These are phyloP conservation scores for Mycena sanguinolenta DNA, from an alignment of 768 basidiomycete species.

Conservation along the genomic window DNA sequence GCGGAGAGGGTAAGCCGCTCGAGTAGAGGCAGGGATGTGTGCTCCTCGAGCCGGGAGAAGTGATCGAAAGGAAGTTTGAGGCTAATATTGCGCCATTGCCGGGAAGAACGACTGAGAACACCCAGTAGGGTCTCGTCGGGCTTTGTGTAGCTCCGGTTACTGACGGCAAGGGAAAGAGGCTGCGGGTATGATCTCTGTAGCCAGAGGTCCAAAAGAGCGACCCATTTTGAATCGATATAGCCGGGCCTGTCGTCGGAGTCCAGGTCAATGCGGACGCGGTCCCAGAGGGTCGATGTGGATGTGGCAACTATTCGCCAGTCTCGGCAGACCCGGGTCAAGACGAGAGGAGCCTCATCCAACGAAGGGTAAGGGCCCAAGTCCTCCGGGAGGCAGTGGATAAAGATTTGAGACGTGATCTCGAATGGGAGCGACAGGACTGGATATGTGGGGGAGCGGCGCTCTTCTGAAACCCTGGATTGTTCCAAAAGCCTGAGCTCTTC, in stretches of 20 bases:
- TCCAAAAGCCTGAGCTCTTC: conserved; percentile 4
- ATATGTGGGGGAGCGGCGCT: neutral
- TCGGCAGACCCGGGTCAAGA: conserved; percentile 24
- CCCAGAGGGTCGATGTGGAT: conserved; percentile 20
- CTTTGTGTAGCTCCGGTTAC: conserved; percentile 23
- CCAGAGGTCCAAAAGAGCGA: conserved; percentile 21
- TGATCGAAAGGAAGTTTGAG: conserved; percentile 20
- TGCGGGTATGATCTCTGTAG: conserved; percentile 19
- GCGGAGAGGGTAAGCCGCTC: conserved; percentile 22
- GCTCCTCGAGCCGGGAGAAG: conserved; percentile 13
- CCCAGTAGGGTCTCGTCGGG: conserved; percentile 4
- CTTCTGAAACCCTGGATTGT: neutral
- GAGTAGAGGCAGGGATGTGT: conserved; percentile 13
- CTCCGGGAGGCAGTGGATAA: conserved; percentile 20
- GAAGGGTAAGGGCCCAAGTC: conserved; percentile 9
- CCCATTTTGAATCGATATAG: conserved; percentile 22
- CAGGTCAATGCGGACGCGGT: conserved; percentile 13
- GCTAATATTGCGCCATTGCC: conserved; percentile 9
- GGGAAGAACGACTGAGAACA: conserved; percentile 9
- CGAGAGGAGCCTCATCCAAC: conserved; percentile 12
- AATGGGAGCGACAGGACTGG: conserved; percentile 22
- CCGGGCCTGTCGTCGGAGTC: conserved; percentile 24
- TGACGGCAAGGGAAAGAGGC: conserved; percentile 9
- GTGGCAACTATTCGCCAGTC: conserved; percentile 23
- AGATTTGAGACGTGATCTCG: conserved; percentile 26